Evolutionary conservation across 352 stramenopile species (phyloP).

Genomic region (Pythium rishiriense): DNA sequence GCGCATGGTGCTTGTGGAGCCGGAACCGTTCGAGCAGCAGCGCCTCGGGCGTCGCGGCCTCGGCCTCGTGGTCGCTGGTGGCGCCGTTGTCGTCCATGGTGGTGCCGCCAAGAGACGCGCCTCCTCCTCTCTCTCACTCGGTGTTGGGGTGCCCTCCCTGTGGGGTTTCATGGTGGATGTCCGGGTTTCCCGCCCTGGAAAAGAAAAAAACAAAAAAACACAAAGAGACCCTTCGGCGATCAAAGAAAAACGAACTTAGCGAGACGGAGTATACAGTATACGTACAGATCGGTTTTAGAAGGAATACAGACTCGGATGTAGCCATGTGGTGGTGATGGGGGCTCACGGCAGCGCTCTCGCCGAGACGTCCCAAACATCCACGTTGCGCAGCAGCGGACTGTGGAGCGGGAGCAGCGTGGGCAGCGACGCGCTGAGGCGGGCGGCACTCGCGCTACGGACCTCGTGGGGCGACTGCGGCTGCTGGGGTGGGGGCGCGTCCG

Average conservation of each 20-base stretch:
- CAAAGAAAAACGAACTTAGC: not conserved
- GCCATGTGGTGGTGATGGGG: not conserved
- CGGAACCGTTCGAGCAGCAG: conserved; percentile 72
- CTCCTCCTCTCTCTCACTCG: no score
- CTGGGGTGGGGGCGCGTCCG: not conserved
- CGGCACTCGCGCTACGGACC: not conserved
- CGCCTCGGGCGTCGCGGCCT: conserved; percentile 35
- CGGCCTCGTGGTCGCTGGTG: conserved; percentile 1
- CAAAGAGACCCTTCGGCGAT: conserved; percentile 2
- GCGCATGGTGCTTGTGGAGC: conserved; percentile 77
- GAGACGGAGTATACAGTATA: not conserved
- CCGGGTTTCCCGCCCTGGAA: not conserved
- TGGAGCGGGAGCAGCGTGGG: conserved; percentile 5
- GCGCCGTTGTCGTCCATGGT: conserved; percentile 7
- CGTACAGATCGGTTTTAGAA: not conserved
- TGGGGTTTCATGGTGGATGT: conserved; percentile 7
- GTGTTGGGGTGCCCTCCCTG: no score
- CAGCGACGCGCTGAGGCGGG: not conserved
- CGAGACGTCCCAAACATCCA: conserved; percentile 3
- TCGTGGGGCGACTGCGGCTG: not conserved
- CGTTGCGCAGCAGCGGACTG: conserved; percentile 6
- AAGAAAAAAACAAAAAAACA: not conserved
- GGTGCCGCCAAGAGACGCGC: not conserved
- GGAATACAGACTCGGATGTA: not conserved
- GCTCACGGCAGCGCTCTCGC: not conserved